Base-by-base conservation (phyloP, 2,329 filamentous ascomycete genomes). In the Diaporthe sp. region DNA sequence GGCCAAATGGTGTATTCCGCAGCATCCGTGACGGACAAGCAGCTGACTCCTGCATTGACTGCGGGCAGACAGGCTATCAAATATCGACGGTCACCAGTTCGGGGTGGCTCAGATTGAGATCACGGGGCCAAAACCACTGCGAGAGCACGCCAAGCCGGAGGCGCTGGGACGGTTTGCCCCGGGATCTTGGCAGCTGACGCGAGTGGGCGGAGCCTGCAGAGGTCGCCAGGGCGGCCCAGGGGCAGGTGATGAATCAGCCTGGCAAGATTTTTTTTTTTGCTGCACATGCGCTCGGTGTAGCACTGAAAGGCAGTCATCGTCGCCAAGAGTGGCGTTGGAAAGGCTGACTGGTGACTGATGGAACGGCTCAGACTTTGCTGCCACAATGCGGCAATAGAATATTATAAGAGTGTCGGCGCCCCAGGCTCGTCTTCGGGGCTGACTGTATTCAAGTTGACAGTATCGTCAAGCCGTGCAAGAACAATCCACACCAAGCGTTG, bases 251-350 rank as follows among this genome's bases (percentile, higher is more conserved):
- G 44, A 55, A 44, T 74, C 68, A 71, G 68, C 72, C 66, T 71
- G 10, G 37, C 47, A 30, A n/a, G 44, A 32, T 65, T 66, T 51
- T 39, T 39, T 59, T 59, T 10, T 22, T 10, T 50, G 44, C 17
- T n/a, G 30, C 32, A 22, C 44, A 35, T 13, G 30, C 44, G 44
- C 63, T 50, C 30, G 22, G 17, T 39, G 44, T 25, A 35, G 56
- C 12, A 39, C 3, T 59, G 27, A 25, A 15, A n/a, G 68, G 68
- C 22, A 50, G 71, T 72, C 59, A 68, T 58, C 15, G n/a, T 47
- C 61, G 61, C 70, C 71, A 72, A 69, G 61, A 58, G 61, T 72
- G 71, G 71, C 71, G 59, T 27, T 42, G 30, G 7, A 68, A 55
- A 12, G 17, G 58, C 53, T 61, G 25, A 61, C 42, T 50, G 55